A percentile compares a stretch with the other conserved stretches of the same genome.
These are phyloP conservation scores for Tilletia indica DNA, from an alignment of 1,284 basidiomycete genomes.

Conservation along the genomic window DNA sequence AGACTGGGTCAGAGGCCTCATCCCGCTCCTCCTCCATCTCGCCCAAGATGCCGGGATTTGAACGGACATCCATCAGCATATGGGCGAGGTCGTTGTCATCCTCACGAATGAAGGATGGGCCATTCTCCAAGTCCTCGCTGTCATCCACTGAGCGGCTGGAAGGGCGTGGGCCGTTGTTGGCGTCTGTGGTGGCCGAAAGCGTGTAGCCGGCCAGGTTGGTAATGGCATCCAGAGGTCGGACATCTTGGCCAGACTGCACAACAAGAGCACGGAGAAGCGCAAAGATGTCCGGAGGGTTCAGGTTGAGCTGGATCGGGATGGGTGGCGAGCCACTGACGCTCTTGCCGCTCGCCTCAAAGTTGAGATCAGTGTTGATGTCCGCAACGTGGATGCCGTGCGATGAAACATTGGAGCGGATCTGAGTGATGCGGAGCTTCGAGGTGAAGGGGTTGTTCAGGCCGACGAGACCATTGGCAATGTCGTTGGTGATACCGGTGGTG, in stretches of 20 bases:
- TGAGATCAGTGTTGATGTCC: slow-evolving; percentile 12
- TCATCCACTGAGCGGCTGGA: slow-evolving; percentile 27
- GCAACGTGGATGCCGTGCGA: slow-evolving; percentile 11
- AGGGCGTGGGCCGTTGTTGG: background rate
- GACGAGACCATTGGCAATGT: slow-evolving; percentile 15
- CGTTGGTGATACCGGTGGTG: slow-evolving; percentile 10
- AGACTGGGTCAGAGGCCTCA: slow-evolving; percentile 21
- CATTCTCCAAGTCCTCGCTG: background rate
- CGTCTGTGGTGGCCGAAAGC: slow-evolving; percentile 60
- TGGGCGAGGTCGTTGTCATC: slow-evolving; percentile 41
- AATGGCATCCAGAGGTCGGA: slow-evolving; percentile 68
- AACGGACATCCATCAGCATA: slow-evolving; percentile 37
- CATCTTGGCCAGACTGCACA: slow-evolving; percentile 66
- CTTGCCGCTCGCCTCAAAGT: slow-evolving; percentile 15
- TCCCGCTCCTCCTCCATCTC: slow-evolving; percentile 31
- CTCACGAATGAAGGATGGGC: slow-evolving; percentile 31
- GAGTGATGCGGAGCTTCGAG: background rate
- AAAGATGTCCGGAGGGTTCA: slow-evolving; percentile 57
- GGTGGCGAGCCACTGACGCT: background rate
- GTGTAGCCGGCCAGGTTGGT: slow-evolving; percentile 69
- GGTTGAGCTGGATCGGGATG: background rate
- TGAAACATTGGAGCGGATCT: background rate
- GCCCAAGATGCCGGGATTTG: slow-evolving; percentile 55
- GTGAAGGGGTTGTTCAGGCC: slow-evolving; percentile 21
- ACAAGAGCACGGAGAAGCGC: slow-evolving; percentile 70